Percentiles rank a stretch among this genome's conserved stretches.
Evolutionary conservation across 495 filamentous ascomycete species (phyloP).

Genomic region (Articulospora tetracladia): DNA sequence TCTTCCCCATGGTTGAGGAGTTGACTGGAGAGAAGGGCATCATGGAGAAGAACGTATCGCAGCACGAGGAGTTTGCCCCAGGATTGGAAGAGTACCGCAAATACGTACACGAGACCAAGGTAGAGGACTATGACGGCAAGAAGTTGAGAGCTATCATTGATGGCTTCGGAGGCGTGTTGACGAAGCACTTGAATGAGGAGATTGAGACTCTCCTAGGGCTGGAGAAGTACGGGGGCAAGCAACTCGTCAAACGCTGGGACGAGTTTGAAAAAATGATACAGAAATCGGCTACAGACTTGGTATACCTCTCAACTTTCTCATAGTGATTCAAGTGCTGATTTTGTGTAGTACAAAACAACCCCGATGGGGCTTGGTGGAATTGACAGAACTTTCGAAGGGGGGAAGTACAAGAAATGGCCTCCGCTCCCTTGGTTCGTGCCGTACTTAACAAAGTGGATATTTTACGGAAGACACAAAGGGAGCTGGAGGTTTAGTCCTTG

Average conservation of each 20-base stretch:
- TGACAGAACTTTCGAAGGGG: slow-evolving; percentile 16
- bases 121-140: slow-evolving; percentile 25
- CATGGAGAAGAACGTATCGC: slow-evolving; percentile 19
- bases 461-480: slow-evolving; percentile 8
- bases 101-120: slow-evolving; percentile 7
- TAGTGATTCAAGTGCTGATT: background rate
- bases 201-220: slow-evolving; percentile 29
- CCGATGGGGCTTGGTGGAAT: slow-evolving; percentile 6
- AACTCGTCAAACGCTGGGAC: slow-evolving; percentile 30
- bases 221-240: slow-evolving; percentile 18
- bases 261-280: slow-evolving; percentile 24
- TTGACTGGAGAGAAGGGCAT: slow-evolving; percentile 21
- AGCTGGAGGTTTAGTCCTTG: slow-evolving; percentile 17
- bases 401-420: slow-evolving; percentile 8
- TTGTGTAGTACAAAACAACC: slow-evolving; percentile 2
- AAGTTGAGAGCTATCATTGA: slow-evolving; percentile 34
- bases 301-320: background rate
- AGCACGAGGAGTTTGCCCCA: slow-evolving; percentile 29
- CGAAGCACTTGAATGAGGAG: slow-evolving; percentile 38
- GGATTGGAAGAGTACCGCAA: slow-evolving; percentile 22
- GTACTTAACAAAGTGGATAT: slow-evolving; percentile 7
- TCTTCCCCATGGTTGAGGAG: slow-evolving; percentile 31
- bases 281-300: slow-evolving; percentile 7
- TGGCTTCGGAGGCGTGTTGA: slow-evolving; percentile 30
- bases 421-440: slow-evolving; percentile 10